Conservation (phyloP, 495 filamentous ascomycete species). For the Parmelia sp. region DNA sequence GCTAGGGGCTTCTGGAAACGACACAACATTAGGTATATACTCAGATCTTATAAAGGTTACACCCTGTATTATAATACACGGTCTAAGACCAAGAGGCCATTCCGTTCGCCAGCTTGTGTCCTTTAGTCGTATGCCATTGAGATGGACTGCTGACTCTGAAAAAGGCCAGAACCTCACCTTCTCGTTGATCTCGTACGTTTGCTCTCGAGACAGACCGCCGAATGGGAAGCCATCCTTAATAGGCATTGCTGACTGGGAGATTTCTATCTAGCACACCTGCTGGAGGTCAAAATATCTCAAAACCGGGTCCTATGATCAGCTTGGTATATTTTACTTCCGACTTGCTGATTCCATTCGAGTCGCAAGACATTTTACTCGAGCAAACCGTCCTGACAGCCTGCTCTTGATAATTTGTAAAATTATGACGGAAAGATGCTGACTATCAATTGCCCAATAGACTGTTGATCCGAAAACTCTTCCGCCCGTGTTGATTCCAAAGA, state of each 20-base stretch:
- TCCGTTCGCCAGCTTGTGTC: neutral
- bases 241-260: neutral
- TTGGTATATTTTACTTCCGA: neutral
- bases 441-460: neutral
- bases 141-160: constrained; percentile 4
- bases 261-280: neutral
- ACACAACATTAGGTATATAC: constrained; percentile 11
- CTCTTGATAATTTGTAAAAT: too few species aligned
- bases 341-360: neutral
- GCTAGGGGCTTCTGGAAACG: constrained; percentile 17
- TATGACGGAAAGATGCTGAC: neutral
- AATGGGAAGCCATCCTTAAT: neutral
- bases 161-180: constrained; percentile 22
- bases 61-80: neutral
- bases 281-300: constrained; percentile 6
- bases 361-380: neutral
- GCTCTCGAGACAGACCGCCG: neutral
- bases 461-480: constrained; percentile 21
- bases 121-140: neutral
- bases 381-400: neutral
- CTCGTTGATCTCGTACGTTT: constrained; percentile 11
- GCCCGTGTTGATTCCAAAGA: constrained; percentile 9
- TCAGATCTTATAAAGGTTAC: neutral
- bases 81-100: neutral
- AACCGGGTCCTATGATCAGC: constrained; percentile 18